A percentile compares a stretch with the other conserved stretches of the same genome.
Conservation (phyloP, 768 basidiomycete genomes). For the Lactarius trivialis region DNA sequence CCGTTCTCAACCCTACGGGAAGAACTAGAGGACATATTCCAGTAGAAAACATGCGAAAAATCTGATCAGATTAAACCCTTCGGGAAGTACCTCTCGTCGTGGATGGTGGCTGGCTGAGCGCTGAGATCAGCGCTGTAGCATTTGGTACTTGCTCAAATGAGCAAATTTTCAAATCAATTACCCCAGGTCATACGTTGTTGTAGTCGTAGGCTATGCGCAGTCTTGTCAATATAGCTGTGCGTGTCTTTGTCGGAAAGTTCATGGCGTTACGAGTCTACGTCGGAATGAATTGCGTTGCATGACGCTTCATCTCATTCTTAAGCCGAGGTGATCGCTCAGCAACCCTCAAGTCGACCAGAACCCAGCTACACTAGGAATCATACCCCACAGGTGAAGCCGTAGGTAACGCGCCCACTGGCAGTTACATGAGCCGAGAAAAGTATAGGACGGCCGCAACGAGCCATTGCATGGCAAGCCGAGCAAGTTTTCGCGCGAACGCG, state of each 20-base stretch:
- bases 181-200: constrained; percentile 18
- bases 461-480: no score
- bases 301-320: no score
- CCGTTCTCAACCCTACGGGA: background rate
- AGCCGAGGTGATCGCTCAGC: no score
- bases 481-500: no score
- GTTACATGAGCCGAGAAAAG: no score
- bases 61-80: background rate
- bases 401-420: no score
- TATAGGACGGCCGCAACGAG: no score
- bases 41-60: background rate
- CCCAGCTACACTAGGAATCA: no score
- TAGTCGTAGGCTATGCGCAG: constrained; percentile 10
- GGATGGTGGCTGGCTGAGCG: background rate
- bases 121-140: background rate
- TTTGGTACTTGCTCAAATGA: background rate
- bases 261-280: no score
- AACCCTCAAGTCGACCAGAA: no score
- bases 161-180: constrained; percentile 18
- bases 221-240: constrained; percentile 14
- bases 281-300: no score
- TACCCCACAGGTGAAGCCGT: no score
- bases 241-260: background rate
- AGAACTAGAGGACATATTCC: background rate
- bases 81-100: background rate